Percentiles rank a stretch among this genome's conserved stretches.
Conservation (phyloP, 768 basidiomycete genomes). For the Serendipita sp. region DNA sequence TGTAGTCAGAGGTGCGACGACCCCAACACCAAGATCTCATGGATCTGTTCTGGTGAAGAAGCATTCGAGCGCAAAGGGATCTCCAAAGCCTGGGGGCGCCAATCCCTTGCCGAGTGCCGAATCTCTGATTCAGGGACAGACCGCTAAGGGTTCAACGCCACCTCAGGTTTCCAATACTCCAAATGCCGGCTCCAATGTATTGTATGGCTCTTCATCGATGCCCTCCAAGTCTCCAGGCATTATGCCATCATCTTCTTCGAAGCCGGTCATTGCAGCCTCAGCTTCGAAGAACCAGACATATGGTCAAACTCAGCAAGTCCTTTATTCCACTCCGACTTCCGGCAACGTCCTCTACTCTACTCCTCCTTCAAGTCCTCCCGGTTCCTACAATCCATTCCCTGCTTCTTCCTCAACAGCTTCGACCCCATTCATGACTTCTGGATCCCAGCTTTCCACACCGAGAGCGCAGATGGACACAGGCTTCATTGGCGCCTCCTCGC, state of each 20-base stretch:
- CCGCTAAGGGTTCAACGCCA: background rate
- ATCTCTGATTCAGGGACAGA: background rate
- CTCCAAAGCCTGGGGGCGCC: background rate
- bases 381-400: background rate
- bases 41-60: slow-evolving; percentile 3
- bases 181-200: background rate
- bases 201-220: background rate
- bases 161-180: background rate
- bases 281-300: background rate
- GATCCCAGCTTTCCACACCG: background rate
- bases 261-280: background rate
- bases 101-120: background rate
- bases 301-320: background rate
- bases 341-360: background rate
- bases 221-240: background rate
- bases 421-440: background rate
- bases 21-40: background rate
- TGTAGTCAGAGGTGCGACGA: background rate
- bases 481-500: too few species aligned
- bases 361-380: background rate
- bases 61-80: background rate
- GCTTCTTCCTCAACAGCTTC: background rate
- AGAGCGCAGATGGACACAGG: too few species aligned
- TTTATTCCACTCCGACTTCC: background rate
- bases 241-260: background rate